Conservation (phyloP, 2,329 filamentous ascomycete species). For the Fusarium sororula region DNA sequence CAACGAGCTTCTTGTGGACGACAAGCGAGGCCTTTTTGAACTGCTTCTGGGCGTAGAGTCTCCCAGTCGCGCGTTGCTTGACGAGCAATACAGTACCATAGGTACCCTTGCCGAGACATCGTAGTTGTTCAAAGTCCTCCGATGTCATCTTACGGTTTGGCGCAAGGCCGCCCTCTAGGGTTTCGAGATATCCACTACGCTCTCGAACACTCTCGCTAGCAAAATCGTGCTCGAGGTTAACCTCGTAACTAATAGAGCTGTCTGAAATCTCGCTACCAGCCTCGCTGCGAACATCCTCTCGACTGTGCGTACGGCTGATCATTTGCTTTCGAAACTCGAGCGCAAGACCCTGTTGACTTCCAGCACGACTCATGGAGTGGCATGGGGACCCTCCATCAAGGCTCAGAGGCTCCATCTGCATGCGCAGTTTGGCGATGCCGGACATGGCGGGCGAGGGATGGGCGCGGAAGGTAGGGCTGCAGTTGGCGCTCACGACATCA, state of each 20-base stretch:
- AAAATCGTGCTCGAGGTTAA: conserved; percentile 86
- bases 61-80: conserved; percentile 86
- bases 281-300: conserved; percentile 63
- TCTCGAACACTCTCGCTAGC: conserved; percentile 71
- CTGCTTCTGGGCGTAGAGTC: conserved; percentile 96
- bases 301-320: conserved; percentile 64
- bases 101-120: conserved; percentile 94
- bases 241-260: conserved; percentile 79
- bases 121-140: conserved; percentile 87
- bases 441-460: conserved; percentile 65
- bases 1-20: conserved; percentile 93
- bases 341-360: conserved; percentile 49
- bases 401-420: conserved; percentile 81
- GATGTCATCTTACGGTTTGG: conserved; percentile 85
- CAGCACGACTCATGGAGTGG: conserved; percentile 64
- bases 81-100: conserved; percentile 96
- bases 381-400: conserved; percentile 66
- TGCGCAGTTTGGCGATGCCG: conserved; percentile 84
- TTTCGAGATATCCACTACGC: conserved; percentile 54
- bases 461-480: conserved; percentile 67
- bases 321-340: conserved; percentile 61
- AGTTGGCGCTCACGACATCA: conserved; percentile 70
- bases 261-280: conserved; percentile 71
- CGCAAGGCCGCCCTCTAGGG: conserved; percentile 64
- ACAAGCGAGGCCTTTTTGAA: conserved; percentile 96